Base-by-base conservation (phyloP, 2,329 filamentous ascomycete genomes). In the Zymoseptoria ardabiliae region DNA sequence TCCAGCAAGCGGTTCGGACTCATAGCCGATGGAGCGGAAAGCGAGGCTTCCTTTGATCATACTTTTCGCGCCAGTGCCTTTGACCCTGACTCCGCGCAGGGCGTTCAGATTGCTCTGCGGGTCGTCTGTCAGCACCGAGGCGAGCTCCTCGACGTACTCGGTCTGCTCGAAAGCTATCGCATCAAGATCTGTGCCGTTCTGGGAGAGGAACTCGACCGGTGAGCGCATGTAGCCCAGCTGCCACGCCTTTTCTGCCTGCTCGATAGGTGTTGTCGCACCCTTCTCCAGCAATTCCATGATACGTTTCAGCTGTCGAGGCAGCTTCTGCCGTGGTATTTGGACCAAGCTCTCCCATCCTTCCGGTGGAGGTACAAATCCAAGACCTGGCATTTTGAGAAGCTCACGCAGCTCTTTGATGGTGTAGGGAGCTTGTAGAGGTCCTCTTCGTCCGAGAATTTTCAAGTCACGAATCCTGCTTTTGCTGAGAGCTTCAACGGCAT, bases 11-110 rank as follows among this genome's bases (percentile, higher is more conserved):
- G 90, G 80, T 30, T 87, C 81, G 0, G 91, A 92, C 68, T 90
- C 91, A 77, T 99, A 99, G 6, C 94, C 94, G 50, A 99, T 92
- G n/a, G 91, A 96, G 19, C 91, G 85, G 76, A 99, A 97, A 17
- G 90, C 91, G 3, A 93, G 71, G 5, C 85, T 81, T 0, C 91
- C 85, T 0, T 84, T 79, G 4, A 96, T 57, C 50, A 68, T 64
- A 9, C 63, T 63, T 50, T 70, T 70, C 22, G 66, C 3, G 79
- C 68, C 68, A 1, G 66, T 69, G 19, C 61, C 41, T 53, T 55
- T 65, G 9, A 71, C 70, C 50, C 57, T 62, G n/a, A 69, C 58
- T 11, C 54, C 59, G 21, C 70, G 70, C 8, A 72, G 57, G 20
- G 65, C 65, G 52, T 70, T 71, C 23, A 70, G 61, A 23, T 68